Evolutionary conservation across 192 early-diverging fungal genomes (phyloP).

Genomic region (Linderina pennispora): DNA sequence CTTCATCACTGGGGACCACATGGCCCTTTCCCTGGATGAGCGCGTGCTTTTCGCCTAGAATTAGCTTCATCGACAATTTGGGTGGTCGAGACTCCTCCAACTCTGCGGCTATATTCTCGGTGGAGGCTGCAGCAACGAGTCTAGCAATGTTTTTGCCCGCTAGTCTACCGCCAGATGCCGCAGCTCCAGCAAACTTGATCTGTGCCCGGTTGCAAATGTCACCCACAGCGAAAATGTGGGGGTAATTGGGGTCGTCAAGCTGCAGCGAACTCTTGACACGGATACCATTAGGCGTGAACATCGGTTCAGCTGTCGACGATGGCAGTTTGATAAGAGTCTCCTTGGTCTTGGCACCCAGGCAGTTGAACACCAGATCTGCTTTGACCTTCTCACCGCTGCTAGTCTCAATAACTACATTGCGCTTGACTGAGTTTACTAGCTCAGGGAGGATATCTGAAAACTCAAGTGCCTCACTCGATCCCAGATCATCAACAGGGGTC

Average conservation of each 20-base stretch:
- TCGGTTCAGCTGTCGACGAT: slow-evolving; percentile 13
- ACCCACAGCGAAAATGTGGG: slow-evolving; percentile 69
- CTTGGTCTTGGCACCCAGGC: slow-evolving; percentile 25
- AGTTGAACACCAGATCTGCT: slow-evolving; percentile 35
- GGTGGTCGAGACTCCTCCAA: not conserved
- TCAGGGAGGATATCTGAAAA: slow-evolving; percentile 26
- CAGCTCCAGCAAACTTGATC: slow-evolving; percentile 34
- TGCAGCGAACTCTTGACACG: slow-evolving; percentile 58
- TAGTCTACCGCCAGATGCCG: slow-evolving; percentile 12
- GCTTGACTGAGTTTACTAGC: slow-evolving; percentile 39
- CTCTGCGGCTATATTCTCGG: not conserved
- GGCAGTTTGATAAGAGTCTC: slow-evolving; percentile 26
- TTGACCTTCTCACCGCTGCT: slow-evolving; percentile 14
- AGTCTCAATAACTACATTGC: slow-evolving; percentile 25
- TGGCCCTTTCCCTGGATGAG: slow-evolving; percentile 27
- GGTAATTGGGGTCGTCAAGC: slow-evolving; percentile 53
- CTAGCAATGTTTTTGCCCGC: slow-evolving; percentile 29
- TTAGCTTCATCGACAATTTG: slow-evolving; percentile 24
- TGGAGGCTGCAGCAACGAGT: slow-evolving; percentile 12
- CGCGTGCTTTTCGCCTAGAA: slow-evolving; percentile 27
- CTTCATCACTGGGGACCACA: slow-evolving; percentile 25
- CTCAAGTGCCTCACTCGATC: no score
- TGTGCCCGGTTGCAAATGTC: slow-evolving; percentile 52
- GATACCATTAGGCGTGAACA: slow-evolving; percentile 34
- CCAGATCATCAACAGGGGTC: slow-evolving; percentile 16